Conservation (phyloP, 176 grass and related monocot species). For the Pontederia crassipes region DNA sequence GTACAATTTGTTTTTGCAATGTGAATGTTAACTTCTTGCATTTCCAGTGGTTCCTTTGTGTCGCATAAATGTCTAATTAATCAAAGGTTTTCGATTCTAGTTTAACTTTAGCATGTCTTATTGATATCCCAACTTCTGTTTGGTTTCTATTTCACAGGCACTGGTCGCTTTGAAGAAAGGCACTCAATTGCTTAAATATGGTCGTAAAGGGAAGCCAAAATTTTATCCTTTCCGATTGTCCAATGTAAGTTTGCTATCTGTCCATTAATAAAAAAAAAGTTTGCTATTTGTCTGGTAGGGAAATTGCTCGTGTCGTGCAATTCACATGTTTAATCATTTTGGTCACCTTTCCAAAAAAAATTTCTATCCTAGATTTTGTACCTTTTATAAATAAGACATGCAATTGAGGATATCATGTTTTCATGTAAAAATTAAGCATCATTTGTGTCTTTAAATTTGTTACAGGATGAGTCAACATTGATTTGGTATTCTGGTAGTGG, state of each 20-base stretch:
- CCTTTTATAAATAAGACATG: too few relatives aligned
- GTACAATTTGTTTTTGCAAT: too few relatives aligned
- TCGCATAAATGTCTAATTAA: too few relatives aligned
- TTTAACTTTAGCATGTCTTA: too few relatives aligned
- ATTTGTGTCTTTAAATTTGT: neutral
- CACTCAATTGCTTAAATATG: constrained; percentile 83
- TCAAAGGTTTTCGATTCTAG: too few relatives aligned
- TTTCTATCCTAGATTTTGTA: too few relatives aligned
- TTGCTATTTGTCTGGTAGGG: neutral
- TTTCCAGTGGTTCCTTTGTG: too few relatives aligned
- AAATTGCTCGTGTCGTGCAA: neutral
- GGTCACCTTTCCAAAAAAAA: too few relatives aligned
- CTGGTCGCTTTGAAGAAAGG: constrained; percentile 87
- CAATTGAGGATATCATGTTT: too few relatives aligned
- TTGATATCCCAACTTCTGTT: neutral
- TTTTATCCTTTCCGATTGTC: constrained; percentile 80
- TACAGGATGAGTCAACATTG: constrained; percentile 76
- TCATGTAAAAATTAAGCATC: too few relatives aligned
- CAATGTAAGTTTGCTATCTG: constrained; percentile 45
- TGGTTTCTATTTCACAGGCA: constrained; percentile 24
- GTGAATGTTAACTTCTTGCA: too few relatives aligned
- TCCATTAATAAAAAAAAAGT: neutral
- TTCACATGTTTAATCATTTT: neutral
- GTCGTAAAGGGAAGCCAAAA: constrained; percentile 89
- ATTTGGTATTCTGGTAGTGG: constrained; percentile 82